Evolutionary conservation across 805 yeast species (phyloP).

Genomic region (Metschnikowia amazonensis): DNA sequence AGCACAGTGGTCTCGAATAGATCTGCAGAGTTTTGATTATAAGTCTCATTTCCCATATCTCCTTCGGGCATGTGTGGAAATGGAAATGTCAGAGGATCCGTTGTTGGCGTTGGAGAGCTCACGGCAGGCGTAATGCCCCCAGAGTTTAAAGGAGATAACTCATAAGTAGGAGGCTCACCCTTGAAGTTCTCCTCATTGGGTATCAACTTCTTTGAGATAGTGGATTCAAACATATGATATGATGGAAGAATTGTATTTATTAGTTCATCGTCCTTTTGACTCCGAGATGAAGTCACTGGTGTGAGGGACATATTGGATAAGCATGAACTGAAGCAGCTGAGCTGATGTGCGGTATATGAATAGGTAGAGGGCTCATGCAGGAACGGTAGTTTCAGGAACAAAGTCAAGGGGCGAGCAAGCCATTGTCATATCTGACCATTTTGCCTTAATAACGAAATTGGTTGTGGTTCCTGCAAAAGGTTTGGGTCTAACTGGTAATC

Average conservation of each 20-base stretch:
- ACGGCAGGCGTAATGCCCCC: slow-evolving; percentile 17
- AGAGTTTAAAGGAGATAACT: slow-evolving; percentile 19
- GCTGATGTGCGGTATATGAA: slow-evolving; percentile 1
- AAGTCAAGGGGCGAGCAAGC: background rate
- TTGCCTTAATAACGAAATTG: background rate
- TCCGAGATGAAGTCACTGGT: slow-evolving; percentile 11
- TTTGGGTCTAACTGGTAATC: too few species aligned
- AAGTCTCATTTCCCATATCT: slow-evolving; percentile 8
- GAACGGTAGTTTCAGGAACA: background rate
- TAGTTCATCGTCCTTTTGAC: slow-evolving; percentile 25
- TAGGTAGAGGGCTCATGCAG: background rate
- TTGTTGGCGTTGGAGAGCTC: slow-evolving; percentile 4
- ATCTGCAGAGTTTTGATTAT: slow-evolving; percentile 16
- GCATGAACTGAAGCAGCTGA: background rate
- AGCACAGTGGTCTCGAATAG: slow-evolving; percentile 40
- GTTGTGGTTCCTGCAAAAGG: too few species aligned
- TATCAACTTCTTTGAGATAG: slow-evolving; percentile 35
- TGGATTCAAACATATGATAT: slow-evolving; percentile 43
- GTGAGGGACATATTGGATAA: slow-evolving; percentile 9
- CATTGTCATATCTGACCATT: background rate
- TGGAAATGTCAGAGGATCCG: slow-evolving; percentile 11
- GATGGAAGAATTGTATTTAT: slow-evolving; percentile 40
- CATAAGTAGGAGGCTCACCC: slow-evolving; percentile 40
- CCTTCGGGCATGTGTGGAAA: slow-evolving; percentile 13
- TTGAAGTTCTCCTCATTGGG: slow-evolving; percentile 37